Base-by-base conservation (phyloP, 345 rosid genomes). In the Gossypium rotundifolium region DNA sequence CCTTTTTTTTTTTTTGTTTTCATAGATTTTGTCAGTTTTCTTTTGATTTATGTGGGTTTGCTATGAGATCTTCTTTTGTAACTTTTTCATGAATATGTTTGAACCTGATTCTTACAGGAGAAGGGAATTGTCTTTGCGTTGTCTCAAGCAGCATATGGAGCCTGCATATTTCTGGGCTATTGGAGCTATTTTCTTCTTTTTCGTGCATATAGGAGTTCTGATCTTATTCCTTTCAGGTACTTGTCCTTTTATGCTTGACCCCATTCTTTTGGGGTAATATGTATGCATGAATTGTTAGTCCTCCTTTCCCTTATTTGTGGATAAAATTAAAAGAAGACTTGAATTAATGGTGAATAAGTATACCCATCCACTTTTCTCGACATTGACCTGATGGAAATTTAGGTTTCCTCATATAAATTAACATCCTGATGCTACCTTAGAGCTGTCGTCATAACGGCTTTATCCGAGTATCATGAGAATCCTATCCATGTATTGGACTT, bases 151-250 rank as follows among this genome's bases (percentile, higher is more conserved):
- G 96, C 96, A 76, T 93, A 89, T 84, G 98, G 93, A 80, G 85
- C 86, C 67, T 85, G 85, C 85, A 74, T 93, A 52, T 85, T 89
- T 75, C 22, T 91, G 63, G 93, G 98, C 78, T 91, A 96, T 70
- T 96, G 98, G 99, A 83, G 89, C 46, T 96, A 88, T 83, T 96
- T 91, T 81, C 88, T 95, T 73, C 65, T 86, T 65, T 75, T 68
- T 57, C 57, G 74, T 83, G 82, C 75, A 65, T 89, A 73, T 78
- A 84, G 75, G 80, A 80, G 79, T 79, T 77, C 80, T 38, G 83
- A 83, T 75, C 87, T 93, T 76, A 84, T 96, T 54, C 98, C 97
- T 78, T 91, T 93, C 86, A 96, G 97, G 99, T 89, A 85, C 77
- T 29, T 17, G 46, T 70, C 79, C 72, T 65, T 16, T 44, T 29